Base-by-base conservation (phyloP, 495 filamentous ascomycete genomes). In the Bryoglossum gracile region DNA sequence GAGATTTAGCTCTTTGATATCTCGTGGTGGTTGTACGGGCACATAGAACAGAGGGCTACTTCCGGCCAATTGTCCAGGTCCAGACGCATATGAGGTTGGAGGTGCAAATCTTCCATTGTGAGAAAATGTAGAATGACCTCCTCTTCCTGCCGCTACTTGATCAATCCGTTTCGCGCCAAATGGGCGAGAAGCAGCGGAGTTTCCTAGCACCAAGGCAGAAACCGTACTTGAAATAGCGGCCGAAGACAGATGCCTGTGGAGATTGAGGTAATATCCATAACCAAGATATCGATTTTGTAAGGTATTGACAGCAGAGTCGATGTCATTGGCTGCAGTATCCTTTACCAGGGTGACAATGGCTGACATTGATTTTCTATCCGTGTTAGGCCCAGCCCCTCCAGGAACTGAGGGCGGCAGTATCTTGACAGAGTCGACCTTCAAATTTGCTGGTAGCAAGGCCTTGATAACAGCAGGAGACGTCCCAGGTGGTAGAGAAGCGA, bases 281-380 rank as follows among this genome's bases (percentile, higher is more conserved):
- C 91, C 91, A 11, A 97, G 73, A 61, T 97, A 96, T 51, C 76
- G 79, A 33, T 94, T 89, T 48, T 95, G 88, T 21, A 96, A 68
- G 1, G 75, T 60, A 56, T 81, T 87, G 24, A 94, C 86, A 1
- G 81, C 75, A 18, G 77, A 72, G 58, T 97, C 90, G 22, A 97
- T 94, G 40, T 95, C 87, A 26, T 81, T 83, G 4, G 82, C 83
- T 0, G 89, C 80, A 0, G 90, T 90, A 46, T 95, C 91, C 58
- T 83, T 84, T 2, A 84, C 83, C 17, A 97, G 68, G 0, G 85
- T 92, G 21, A 92, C 83, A 60, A 97, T 89, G 4, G 89, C 90
- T 8, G 86, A 74, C 33, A 81, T 74, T 1, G 88, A 88, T 60
- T 83, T 87, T 37, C 89, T 78, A 38, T 94, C 85, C 0, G 78